Evolutionary conservation across 2,329 filamentous ascomycete genomes (phyloP).

Genomic region (Botrytis squamosa): DNA sequence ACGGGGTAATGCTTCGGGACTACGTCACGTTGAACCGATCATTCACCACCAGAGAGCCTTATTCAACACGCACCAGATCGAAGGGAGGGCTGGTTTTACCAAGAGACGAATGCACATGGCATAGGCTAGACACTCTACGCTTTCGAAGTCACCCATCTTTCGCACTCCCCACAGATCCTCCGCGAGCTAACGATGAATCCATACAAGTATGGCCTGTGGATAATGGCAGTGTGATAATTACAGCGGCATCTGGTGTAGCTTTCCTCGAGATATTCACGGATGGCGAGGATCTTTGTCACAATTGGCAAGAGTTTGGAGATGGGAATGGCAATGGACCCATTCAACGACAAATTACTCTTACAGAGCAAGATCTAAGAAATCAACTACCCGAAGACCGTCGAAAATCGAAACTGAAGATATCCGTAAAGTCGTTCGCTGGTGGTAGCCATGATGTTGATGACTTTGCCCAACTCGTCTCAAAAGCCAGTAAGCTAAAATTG

Average conservation of each 20-base stretch:
- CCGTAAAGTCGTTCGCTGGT: constrained; percentile 73
- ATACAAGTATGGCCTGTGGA: constrained; percentile 87
- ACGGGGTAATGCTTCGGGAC: constrained; percentile 87
- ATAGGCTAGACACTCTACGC: constrained; percentile 81
- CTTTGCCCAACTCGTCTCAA: constrained; percentile 66
- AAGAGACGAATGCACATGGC: constrained; percentile 87
- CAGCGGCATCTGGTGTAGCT: constrained; percentile 76
- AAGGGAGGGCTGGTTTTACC: constrained; percentile 73
- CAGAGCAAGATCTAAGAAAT: constrained; percentile 70
- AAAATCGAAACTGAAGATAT: constrained; percentile 67
- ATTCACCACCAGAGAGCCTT: constrained; percentile 79
- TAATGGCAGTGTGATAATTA: constrained; percentile 70
- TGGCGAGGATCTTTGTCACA: constrained; percentile 75
- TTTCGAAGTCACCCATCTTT: constrained; percentile 93
- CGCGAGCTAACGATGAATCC: constrained; percentile 65
- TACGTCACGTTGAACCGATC: constrained; percentile 82
- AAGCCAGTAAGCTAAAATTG: constrained; percentile 71
- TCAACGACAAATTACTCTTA: constrained; percentile 71
- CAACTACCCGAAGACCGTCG: constrained; percentile 70
- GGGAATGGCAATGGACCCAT: constrained; percentile 57
- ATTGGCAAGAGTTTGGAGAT: constrained; percentile 77
- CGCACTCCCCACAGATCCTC: constrained; percentile 72
- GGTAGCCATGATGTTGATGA: constrained; percentile 76
- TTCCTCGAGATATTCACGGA: constrained; percentile 81
- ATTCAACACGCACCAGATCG: constrained; percentile 80